Conservation (phyloP, 352 stramenopile genomes). For the Achlya hypogyna region DNA sequence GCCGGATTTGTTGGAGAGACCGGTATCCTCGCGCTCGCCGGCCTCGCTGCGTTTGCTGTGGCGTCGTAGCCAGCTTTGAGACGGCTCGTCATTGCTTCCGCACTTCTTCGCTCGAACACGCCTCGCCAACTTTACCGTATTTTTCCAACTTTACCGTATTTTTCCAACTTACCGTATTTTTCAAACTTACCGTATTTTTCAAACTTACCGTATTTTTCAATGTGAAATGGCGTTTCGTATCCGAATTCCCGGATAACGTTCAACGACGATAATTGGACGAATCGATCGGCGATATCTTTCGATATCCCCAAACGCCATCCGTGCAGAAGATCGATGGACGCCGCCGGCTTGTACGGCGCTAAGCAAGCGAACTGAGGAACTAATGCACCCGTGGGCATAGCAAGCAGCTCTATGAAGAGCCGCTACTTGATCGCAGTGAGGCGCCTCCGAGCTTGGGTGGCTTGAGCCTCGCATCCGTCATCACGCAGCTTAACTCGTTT, state of each 20-base stretch:
- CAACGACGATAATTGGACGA: neutral
- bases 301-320: slow-evolving; percentile 4
- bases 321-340: slow-evolving; percentile 7
- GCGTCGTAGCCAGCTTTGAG: no score
- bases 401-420: slow-evolving; percentile 40
- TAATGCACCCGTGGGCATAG: slow-evolving; percentile 20
- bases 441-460: neutral
- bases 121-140: neutral
- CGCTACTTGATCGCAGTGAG: slow-evolving; percentile 32
- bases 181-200: no score
- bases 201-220: neutral
- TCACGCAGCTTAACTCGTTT: slow-evolving; percentile 67
- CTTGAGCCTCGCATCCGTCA: slow-evolving; percentile 29
- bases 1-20: no score
- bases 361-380: neutral
- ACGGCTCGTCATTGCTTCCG: no score
- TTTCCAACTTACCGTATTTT: no score
- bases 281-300: slow-evolving; percentile 3
- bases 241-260: neutral
- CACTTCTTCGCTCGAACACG: no score
- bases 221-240: neutral
- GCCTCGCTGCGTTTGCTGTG: no score
- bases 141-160: no score
- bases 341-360: neutral
- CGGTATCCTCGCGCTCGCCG: no score